Conservation (phyloP, 139 green algal species). For the Zygnema cylindricum region DNA sequence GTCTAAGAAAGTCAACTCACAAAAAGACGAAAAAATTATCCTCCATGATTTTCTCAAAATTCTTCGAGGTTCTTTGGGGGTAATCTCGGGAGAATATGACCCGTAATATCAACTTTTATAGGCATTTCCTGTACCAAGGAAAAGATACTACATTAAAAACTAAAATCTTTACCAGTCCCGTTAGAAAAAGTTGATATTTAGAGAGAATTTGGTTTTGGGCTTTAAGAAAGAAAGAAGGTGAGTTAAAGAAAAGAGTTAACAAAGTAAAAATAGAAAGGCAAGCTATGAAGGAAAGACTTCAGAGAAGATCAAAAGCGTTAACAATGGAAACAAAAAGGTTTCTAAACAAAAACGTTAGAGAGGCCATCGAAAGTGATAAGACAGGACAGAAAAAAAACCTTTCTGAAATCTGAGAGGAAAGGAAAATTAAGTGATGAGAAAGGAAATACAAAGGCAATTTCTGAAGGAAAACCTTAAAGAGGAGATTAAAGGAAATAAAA, state of each 20-base stretch:
- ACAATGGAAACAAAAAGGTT: neutral
- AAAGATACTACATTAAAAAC: neutral
- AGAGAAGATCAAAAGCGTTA: no score
- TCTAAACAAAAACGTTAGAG: neutral
- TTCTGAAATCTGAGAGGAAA: no score
- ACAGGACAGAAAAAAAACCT: neutral
- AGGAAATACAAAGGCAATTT: neutral
- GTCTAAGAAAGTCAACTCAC: no score
- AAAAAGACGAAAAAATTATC: no score
- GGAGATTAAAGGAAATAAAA: neutral
- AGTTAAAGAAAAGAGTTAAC: no score
- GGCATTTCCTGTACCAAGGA: neutral
- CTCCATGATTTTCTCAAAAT: no score
- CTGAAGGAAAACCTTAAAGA: neutral
- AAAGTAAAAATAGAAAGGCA: no score
- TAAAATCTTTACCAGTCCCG: neutral
- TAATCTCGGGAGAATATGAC: neutral
- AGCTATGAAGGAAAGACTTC: no score
- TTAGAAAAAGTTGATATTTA: no score
- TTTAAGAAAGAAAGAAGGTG: no score
- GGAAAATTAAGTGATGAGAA: no score
- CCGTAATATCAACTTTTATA: conserved; percentile 20
- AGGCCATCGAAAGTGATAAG: neutral
- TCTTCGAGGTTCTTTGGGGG: neutral
- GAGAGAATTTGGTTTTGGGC: no score